Evolutionary conservation across 1,139 yeast genomes (phyloP), one percentile per base, ranked within the genome.

Genomic region (Kodamaea arcana): DNA sequence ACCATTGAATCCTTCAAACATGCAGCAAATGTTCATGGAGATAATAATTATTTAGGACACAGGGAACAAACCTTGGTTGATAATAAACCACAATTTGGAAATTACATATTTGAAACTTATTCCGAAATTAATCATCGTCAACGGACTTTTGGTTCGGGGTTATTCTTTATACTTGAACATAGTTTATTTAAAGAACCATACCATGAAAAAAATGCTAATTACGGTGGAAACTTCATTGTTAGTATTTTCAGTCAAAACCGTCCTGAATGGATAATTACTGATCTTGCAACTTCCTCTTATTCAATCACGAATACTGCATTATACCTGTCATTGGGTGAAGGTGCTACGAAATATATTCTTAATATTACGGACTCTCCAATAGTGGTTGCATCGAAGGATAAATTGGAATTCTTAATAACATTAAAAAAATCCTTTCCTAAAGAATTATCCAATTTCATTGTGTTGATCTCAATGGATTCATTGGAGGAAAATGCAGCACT

Each of bases 291-390:
- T 44, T 65, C 69, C 30, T 57, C 72, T 10, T 74, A 69, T 50
- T 60, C 72, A 15, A 50, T 80, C 37, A 60, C 77, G 26, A 68
- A 69, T 42, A 80, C 83, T n/a, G 74, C 84, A 2, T 57, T 80
- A 35, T 80, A 80, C 52, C 82, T 79, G 44, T 78, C 85, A 3
- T 59, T 80, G 48, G 86, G 86, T 1, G 70, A 78, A 1, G 70
- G 67, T 22, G 68, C 86, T 6, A 70, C 84, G 2, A 66, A 66
- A 44, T 76, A 77, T 51, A 80, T 80, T 41, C 59, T 80, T 56
- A 66, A 68, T 35, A 51, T 75, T 39, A 75, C 83, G 4, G 74
- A 75, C 43, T 55, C 77, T 8, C 83, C 83, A 3, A 69, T 79
- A 4, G 57, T 78, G n/a, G 62, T 73, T 28, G 64, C 67, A 35